These are phyloP conservation scores for Trametes maxima DNA, from an alignment of 768 basidiomycete species.

Conservation along the genomic window DNA sequence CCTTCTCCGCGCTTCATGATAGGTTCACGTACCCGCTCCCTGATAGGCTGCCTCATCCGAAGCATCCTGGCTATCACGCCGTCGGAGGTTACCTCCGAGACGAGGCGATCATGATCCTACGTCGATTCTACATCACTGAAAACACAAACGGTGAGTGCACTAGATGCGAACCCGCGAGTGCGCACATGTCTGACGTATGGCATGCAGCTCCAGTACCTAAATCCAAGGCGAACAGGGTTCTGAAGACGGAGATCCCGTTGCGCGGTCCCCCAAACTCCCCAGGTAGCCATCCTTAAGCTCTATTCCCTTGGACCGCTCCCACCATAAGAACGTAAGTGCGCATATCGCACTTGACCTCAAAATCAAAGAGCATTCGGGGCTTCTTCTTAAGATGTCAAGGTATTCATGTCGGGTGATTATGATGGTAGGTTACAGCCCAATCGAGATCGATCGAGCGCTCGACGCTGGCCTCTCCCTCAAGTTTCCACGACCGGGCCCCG, in stretches of 20 bases:
- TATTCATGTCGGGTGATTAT: too few relatives aligned
- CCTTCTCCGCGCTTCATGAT: background rate
- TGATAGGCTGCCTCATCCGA: slow-evolving; percentile 66
- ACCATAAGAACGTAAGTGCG: too few relatives aligned
- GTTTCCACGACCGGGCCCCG: too few relatives aligned
- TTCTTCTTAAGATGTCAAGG: too few relatives aligned
- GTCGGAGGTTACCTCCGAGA: slow-evolving; percentile 52
- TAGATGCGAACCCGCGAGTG: background rate
- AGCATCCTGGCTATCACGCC: slow-evolving; percentile 74
- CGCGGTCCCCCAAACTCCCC: slow-evolving; percentile 10
- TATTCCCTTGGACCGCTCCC: background rate
- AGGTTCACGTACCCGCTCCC: background rate
- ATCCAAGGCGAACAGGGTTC: slow-evolving; percentile 78
- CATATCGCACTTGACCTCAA: too few relatives aligned
- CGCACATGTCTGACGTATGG: slow-evolving; percentile 1
- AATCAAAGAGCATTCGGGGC: too few relatives aligned
- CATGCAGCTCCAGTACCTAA: slow-evolving; percentile 83
- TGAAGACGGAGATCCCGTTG: slow-evolving; percentile 78
- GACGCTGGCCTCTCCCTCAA: too few relatives aligned
- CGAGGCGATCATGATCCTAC: slow-evolving; percentile 61
- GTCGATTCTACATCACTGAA: slow-evolving; percentile 79
- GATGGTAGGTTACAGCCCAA: too few relatives aligned
- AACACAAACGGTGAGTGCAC: slow-evolving; percentile 79
- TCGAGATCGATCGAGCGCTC: too few relatives aligned
- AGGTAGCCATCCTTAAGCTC: background rate